phyloP scores from a whole-genome alignment of 345 rosid species.

The Salix koriyanagi region DNA sequence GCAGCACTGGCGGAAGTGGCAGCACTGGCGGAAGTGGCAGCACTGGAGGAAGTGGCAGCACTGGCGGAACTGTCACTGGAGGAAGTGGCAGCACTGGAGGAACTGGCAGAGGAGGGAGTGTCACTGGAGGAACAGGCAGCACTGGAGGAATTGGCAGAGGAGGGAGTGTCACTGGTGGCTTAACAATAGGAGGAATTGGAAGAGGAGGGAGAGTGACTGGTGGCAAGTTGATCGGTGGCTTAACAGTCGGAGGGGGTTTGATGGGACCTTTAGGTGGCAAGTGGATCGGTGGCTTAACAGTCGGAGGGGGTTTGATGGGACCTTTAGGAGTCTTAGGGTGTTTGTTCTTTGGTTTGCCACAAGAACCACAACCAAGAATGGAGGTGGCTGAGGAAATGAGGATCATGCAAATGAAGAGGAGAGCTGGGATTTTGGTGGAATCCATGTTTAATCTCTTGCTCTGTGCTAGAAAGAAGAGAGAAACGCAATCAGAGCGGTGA shows the following conservation, averaged over 20 bases:
- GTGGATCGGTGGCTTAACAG: slow-evolving; percentile 12
- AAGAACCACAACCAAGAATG: slow-evolving; percentile 51
- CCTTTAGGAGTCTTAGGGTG: slow-evolving; percentile 4
- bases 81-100: slow-evolving; percentile 5
- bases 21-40: slow-evolving; percentile 1
- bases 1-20: slow-evolving; percentile 22
- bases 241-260: neutral
- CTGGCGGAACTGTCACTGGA: slow-evolving; percentile 10
- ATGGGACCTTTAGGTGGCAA: too few species aligned
- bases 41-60: slow-evolving; percentile 26
- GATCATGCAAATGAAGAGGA: slow-evolving; percentile 52
- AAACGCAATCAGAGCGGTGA: neutral
- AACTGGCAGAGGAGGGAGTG: slow-evolving; percentile 28
- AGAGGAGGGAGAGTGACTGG: neutral
- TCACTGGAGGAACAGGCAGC: slow-evolving; percentile 6
- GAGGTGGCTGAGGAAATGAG: slow-evolving; percentile 52
- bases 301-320: slow-evolving; percentile 15
- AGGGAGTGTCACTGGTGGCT: too few species aligned
- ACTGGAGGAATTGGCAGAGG: slow-evolving; percentile 16
- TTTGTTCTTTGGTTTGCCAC: slow-evolving; percentile 46
- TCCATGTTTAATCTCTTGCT: slow-evolving; percentile 33
- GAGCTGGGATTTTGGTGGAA: slow-evolving; percentile 46
- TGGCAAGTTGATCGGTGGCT: neutral
- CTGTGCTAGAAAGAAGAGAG: slow-evolving; percentile 3
- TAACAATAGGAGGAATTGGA: too few species aligned